Base-by-base conservation (phyloP, 2,329 filamentous ascomycete species). In the Fusarium sacchari region DNA sequence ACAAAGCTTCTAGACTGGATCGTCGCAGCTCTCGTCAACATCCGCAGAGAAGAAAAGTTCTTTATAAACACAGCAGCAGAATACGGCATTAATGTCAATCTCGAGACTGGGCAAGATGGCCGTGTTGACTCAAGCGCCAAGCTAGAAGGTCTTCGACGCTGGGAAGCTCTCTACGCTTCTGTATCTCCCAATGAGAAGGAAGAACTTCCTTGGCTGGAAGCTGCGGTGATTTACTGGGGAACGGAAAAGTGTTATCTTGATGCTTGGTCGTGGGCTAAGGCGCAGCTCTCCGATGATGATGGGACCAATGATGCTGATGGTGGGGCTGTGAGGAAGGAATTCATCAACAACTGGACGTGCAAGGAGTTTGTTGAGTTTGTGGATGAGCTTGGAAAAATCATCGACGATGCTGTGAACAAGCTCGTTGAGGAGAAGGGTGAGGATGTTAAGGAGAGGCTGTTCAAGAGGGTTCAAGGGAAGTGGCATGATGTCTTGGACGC, bases 191-290 rank as follows among this genome's bases (percentile, higher is more conserved):
- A 83, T 13, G 83, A 84, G 6, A 86, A 82, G 4, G 71, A 76
- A 5, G 60, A 71, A 3, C 79, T 93, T 1, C 81, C 83, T 0
- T 86, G 84, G 77, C 82, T 95, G 6, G 92, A 94, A 79, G 92
- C 91, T 11, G 85, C 94, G 69, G 87, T 94, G 6, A 86, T 93
- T n/a, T 87, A 95, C 30, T 95, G 92, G 90, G 90, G 90, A n/a
- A 94, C 91, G 3, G 93, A 96, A 82, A 89, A 86, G 52, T 88
- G 86, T 67, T 92, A 92, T 77, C 78, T 91, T 24, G 84, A 88
- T 43, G 86, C 90, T 18, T 92, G 90, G 90, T 84, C 83, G 15
- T 87, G 85, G 79, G 86, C 87, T 7, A 84, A 80, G 69, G 71
- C 79, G 9, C 81, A 86, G 74, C 79, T 82, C 24, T 72, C 76